Conservation (phyloP, 75 land plant species). For the Gnetum montanum region DNA sequence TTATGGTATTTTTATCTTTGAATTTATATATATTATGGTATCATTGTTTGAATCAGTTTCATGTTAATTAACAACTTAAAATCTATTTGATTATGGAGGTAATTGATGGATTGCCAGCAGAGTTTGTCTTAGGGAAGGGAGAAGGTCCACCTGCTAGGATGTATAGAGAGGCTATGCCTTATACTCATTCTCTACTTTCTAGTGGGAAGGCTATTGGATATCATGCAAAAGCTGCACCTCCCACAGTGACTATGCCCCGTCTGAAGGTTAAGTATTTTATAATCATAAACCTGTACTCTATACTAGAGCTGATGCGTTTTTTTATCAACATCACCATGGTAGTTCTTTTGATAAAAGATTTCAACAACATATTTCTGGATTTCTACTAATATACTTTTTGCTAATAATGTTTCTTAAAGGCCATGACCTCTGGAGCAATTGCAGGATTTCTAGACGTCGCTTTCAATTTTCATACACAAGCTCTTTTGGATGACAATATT, state of each 20-base stretch:
- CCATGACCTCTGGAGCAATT: conserved; percentile 88
- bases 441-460: conserved; percentile 93
- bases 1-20: conserved; percentile 75
- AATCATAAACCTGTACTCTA: background rate
- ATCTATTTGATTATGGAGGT: conserved; percentile 55
- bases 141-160: conserved; percentile 36
- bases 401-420: conserved; percentile 27
- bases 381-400: background rate
- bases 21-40: background rate
- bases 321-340: background rate
- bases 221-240: conserved; percentile 96
- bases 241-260: conserved; percentile 97
- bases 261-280: conserved; percentile 46
- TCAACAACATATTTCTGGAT: background rate
- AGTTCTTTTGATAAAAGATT: background rate
- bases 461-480: conserved; percentile 88
- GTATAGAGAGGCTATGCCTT: conserved; percentile 67
- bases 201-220: conserved; percentile 54
- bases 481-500: conserved; percentile 75
- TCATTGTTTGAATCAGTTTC: background rate
- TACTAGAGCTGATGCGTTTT: background rate
- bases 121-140: conserved; percentile 78
- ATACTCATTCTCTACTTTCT: conserved; percentile 56
- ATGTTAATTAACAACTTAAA: background rate
- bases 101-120: conserved; percentile 95